Percentiles rank a stretch among this genome's conserved stretches.
These are phyloP conservation scores for Rhodotorula kratochvilovae DNA, from an alignment of 768 basidiomycete species.

Conservation along the genomic window DNA sequence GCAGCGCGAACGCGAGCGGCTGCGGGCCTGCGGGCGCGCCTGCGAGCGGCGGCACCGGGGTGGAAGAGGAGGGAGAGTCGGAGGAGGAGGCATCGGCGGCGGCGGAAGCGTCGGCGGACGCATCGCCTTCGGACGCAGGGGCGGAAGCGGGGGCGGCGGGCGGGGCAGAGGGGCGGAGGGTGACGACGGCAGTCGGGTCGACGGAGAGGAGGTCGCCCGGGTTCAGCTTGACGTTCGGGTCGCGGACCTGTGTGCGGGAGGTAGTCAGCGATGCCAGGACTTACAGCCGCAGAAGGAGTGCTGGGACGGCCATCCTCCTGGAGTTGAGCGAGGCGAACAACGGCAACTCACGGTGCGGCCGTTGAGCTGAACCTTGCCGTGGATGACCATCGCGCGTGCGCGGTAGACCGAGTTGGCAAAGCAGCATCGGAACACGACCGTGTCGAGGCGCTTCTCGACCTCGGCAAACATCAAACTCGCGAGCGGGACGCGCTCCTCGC, in stretches of 20 bases:
- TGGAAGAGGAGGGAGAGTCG: not conserved
- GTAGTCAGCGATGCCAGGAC: too few relatives aligned
- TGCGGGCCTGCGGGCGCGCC: not conserved
- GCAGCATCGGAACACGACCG: constrained; percentile 82
- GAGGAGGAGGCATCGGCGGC: not conserved
- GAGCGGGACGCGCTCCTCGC: constrained; percentile 66
- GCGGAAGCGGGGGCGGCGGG: constrained; percentile 2
- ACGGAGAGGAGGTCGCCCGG: constrained; percentile 94
- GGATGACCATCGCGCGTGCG: constrained; percentile 76
- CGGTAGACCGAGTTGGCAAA: constrained; percentile 84
- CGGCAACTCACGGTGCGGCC: constrained; percentile 67
- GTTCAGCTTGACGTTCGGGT: constrained; percentile 79
- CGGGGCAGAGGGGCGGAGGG: constrained; percentile 8
- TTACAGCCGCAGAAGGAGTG: too few relatives aligned
- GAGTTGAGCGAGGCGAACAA: not conserved
- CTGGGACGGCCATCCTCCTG: too few relatives aligned
- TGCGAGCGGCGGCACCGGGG: not conserved
- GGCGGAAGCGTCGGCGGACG: constrained; percentile 13
- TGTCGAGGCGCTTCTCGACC: constrained; percentile 89
- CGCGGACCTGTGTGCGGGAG: constrained; percentile 58
- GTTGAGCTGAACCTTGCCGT: constrained; percentile 81
- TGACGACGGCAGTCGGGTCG: constrained; percentile 67
- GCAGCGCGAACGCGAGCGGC: constrained; percentile 67
- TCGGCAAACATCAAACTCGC: constrained; percentile 92
- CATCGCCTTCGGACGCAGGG: not conserved